A percentile compares a stretch with the other conserved stretches of the same genome.
Evolutionary conservation across 2,329 filamentous ascomycete species (phyloP).

Genomic region (Thielaviopsis ethacetica): DNA sequence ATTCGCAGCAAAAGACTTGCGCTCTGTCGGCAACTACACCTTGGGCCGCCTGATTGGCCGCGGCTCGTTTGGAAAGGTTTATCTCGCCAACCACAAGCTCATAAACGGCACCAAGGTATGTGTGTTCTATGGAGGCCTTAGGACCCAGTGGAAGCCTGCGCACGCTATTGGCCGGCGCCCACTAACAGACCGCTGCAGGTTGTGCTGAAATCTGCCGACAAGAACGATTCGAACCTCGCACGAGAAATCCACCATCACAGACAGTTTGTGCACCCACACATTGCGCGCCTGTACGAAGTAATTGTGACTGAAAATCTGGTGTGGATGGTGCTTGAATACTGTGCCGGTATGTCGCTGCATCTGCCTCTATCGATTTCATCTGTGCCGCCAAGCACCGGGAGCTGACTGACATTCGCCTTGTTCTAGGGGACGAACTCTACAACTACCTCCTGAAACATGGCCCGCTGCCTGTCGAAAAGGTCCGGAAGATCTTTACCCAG

Average conservation of each 20-base stretch:
- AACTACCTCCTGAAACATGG: slow-evolving; percentile 86
- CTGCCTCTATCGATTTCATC: too few species aligned
- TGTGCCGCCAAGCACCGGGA: neutral
- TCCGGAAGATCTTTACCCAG: slow-evolving; percentile 91
- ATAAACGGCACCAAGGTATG: slow-evolving; percentile 92
- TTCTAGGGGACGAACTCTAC: slow-evolving; percentile 80
- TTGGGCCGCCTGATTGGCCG: slow-evolving; percentile 88
- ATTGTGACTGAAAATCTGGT: slow-evolving; percentile 91
- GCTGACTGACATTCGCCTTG: neutral
- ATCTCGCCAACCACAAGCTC: slow-evolving; percentile 88
- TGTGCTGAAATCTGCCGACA: slow-evolving; percentile 94
- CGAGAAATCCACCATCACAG: slow-evolving; percentile 97
- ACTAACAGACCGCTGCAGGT: slow-evolving; percentile 46
- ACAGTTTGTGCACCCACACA: slow-evolving; percentile 94
- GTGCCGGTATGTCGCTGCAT: slow-evolving; percentile 46
- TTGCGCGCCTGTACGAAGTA: slow-evolving; percentile 90
- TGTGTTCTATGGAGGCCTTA: slow-evolving; percentile 5
- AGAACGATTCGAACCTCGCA: slow-evolving; percentile 86
- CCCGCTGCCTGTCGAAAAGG: slow-evolving; percentile 66
- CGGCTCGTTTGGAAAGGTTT: slow-evolving; percentile 96
- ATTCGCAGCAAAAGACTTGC: slow-evolving; percentile 81
- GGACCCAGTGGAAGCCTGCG: neutral
- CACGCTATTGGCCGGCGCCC: slow-evolving; percentile 3
- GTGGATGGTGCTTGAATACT: slow-evolving; percentile 95
- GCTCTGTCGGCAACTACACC: slow-evolving; percentile 86